phyloP scores from a whole-genome alignment of 1,284 basidiomycete genomes.

The Cerrena zonata region DNA sequence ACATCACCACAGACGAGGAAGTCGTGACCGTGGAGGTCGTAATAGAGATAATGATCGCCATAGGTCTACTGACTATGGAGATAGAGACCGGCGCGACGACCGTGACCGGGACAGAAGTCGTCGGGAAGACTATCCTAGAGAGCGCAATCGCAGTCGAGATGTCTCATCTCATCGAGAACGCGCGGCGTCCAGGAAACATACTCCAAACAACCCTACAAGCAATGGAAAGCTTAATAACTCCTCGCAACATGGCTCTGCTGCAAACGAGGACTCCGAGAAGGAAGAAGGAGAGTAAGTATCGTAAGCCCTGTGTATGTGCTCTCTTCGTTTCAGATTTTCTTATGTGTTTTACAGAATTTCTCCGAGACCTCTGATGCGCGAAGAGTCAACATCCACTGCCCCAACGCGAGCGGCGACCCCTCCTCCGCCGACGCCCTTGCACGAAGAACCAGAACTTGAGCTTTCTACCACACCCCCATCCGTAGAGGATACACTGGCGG shows the following conservation, averaged over 20 bases:
- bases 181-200: constrained; percentile 16
- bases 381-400: constrained; percentile 14
- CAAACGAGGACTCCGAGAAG: constrained; percentile 47
- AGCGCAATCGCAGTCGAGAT: constrained; percentile 19
- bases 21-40: constrained; percentile 26
- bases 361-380: constrained; percentile 36
- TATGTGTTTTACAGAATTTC: constrained; percentile 46
- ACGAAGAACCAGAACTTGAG: constrained; percentile 55
- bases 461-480: constrained; percentile 52
- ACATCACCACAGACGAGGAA: constrained; percentile 28
- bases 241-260: constrained; percentile 16
- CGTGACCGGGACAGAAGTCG: constrained; percentile 25
- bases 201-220: constrained; percentile 10
- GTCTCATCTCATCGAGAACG: constrained; percentile 19
- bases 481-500: constrained; percentile 70
- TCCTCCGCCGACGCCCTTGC: constrained; percentile 23
- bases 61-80: constrained; percentile 34
- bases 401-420: constrained; percentile 18
- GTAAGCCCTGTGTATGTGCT: constrained; percentile 13
- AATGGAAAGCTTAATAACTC: background rate
- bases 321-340: constrained; percentile 6
- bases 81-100: constrained; percentile 28
- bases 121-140: constrained; percentile 16
- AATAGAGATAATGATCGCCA: constrained; percentile 32
- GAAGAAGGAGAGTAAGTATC: constrained; percentile 78